A percentile compares a stretch with the other conserved stretches of the same genome.
Evolutionary conservation across 805 yeast genomes (phyloP).

Genomic region (Saccharomycopsis oosterbeekiorum): DNA sequence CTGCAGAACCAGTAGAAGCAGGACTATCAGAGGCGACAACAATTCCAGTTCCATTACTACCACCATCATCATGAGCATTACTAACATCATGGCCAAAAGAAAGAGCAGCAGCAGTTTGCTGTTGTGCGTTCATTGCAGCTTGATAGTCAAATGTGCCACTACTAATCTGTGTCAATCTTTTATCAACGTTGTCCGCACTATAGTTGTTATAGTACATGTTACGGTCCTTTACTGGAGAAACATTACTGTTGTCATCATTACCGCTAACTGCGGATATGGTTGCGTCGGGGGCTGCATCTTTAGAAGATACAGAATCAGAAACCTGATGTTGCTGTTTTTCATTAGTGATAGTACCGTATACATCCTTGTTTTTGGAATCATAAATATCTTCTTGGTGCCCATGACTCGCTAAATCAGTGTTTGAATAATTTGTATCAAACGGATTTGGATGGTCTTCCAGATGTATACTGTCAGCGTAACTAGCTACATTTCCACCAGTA

Average conservation of each 20-base stretch:
- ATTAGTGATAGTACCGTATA: neutral
- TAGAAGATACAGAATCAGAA: neutral
- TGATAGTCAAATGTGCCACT: constrained; percentile 3
- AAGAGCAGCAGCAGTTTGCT: neutral
- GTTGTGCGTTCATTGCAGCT: neutral
- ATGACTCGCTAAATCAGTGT: neutral
- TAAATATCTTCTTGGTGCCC: neutral
- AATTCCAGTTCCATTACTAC: neutral
- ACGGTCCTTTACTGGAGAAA: neutral
- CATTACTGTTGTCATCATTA: neutral
- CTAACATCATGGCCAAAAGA: neutral
- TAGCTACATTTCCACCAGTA: neutral
- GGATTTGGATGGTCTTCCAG: constrained; percentile 10
- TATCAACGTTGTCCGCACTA: constrained; percentile 7
- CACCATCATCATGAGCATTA: neutral
- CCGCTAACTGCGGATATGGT: neutral
- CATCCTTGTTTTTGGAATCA: neutral
- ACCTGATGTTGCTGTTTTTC: neutral
- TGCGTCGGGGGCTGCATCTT: neutral
- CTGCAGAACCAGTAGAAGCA: neutral
- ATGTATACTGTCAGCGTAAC: constrained; percentile 4
- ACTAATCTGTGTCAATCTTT: constrained; percentile 11
- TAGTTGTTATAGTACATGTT: constrained; percentile 12
- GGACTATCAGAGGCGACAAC: neutral
- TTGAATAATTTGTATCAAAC: constrained; percentile 3